Conservation (phyloP, 1,139 yeast genomes). For the Suhomyces terraborum region DNA sequence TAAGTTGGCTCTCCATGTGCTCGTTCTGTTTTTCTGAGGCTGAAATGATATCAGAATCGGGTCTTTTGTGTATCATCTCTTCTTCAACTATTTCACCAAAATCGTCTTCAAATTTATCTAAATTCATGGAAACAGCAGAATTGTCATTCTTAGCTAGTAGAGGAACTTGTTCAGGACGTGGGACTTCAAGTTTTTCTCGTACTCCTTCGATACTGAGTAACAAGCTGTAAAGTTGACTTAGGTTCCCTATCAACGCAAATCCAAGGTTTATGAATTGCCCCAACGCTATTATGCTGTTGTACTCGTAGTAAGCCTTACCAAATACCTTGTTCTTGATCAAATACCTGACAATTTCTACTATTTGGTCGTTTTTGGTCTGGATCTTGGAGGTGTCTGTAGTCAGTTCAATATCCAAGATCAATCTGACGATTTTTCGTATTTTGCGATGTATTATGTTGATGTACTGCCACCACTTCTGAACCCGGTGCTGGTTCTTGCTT, state of each 20-base stretch:
- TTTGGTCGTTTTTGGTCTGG: conserved; percentile 19
- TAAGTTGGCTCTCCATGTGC: neutral
- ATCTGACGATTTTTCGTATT: conserved; percentile 41
- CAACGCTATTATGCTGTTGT: conserved; percentile 67
- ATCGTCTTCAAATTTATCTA: conserved; percentile 12
- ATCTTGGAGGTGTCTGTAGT: conserved; percentile 22
- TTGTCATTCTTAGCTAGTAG: too few relatives aligned
- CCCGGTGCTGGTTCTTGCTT: conserved; percentile 76
- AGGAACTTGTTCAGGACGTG: too few relatives aligned
- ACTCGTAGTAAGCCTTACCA: conserved; percentile 57
- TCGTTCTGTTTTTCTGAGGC: neutral
- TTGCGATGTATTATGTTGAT: conserved; percentile 65
- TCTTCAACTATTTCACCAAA: conserved; percentile 7
- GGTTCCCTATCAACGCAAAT: conserved; percentile 60
- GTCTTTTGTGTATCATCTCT: neutral
- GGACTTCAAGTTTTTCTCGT: conserved; percentile 1
- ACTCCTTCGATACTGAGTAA: conserved; percentile 30
- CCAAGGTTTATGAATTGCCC: conserved; percentile 83
- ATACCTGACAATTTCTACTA: conserved; percentile 31
- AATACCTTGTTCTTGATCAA: conserved; percentile 42
- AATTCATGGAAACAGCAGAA: neutral
- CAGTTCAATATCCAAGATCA: conserved; percentile 25
- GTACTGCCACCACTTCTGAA: conserved; percentile 74
- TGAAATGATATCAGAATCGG: neutral
- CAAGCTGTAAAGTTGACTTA: conserved; percentile 48